Conservation (phyloP, 129 eudicot genomes). For the Helianthus tuberosus region DNA sequence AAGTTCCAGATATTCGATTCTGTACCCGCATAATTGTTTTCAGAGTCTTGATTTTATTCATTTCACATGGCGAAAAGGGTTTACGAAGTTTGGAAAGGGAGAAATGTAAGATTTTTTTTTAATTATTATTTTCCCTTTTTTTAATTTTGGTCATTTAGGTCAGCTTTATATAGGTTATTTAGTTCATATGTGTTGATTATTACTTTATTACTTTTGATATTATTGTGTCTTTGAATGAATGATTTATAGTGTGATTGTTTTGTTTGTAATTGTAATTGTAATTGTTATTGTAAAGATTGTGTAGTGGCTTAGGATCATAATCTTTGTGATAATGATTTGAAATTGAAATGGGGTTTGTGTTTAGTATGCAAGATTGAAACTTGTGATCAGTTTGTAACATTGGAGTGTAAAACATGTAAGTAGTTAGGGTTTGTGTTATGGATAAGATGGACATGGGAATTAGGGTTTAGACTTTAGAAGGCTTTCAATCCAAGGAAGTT, state of each 20-base stretch:
- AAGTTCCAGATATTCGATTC: constrained; percentile 55
- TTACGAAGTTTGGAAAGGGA: constrained; percentile 89
- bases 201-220: neutral
- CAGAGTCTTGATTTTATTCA: constrained; percentile 17
- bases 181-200: neutral
- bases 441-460: neutral
- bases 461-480: constrained; percentile 8
- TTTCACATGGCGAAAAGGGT: constrained; percentile 79
- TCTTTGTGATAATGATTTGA: constrained; percentile 14
- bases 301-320: neutral
- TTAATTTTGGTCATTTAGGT: neutral
- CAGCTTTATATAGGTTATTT: constrained; percentile 2
- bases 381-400: neutral
- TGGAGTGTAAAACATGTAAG: neutral
- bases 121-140: neutral
- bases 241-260: constrained; percentile 18
- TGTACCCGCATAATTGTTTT: constrained; percentile 41
- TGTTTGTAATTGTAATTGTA: neutral
- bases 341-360: neutral
- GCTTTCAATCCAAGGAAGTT: constrained; percentile 1
- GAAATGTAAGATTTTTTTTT: constrained; percentile 64
- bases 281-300: too few species aligned
- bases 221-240: constrained; percentile 2
- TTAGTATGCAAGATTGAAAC: neutral
- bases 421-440: neutral